Conservation (phyloP, 306 rosid species). For the Arachis hypogaea region DNA sequence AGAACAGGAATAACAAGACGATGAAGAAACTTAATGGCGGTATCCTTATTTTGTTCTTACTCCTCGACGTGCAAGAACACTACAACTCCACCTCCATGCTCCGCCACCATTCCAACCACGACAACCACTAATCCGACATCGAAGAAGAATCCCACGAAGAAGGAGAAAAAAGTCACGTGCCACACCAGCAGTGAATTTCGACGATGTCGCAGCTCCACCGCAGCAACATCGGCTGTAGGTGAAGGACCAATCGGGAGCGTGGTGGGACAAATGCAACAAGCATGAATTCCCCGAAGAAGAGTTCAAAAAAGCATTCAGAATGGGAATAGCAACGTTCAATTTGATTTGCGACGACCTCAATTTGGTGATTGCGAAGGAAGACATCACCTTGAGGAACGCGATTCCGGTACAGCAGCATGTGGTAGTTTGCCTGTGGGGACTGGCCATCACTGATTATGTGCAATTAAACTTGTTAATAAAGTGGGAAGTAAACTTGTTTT, state of each 20-base stretch:
- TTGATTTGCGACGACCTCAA: conserved; percentile 76
- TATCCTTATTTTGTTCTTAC: conserved; percentile 45
- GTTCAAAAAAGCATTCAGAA: conserved; percentile 71
- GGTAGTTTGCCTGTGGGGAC: conserved; percentile 81
- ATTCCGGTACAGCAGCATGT: conserved; percentile 83
- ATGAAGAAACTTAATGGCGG: conserved; percentile 53
- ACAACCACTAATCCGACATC: conserved; percentile 47
- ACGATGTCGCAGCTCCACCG: conserved; percentile 7
- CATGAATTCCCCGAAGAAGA: conserved; percentile 79
- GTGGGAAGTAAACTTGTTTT: too few relatives aligned
- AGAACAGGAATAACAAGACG: conserved; percentile 29
- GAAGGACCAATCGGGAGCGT: conserved; percentile 80
- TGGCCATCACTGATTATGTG: conserved; percentile 69
- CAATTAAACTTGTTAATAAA: too few relatives aligned
- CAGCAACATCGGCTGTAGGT: conserved; percentile 80
- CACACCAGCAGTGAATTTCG: background rate
- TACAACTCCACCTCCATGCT: too few relatives aligned
- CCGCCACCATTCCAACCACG: conserved; percentile 31
- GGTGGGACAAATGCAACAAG: conserved; percentile 87
- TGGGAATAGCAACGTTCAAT: conserved; percentile 72
- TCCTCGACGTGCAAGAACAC: background rate
- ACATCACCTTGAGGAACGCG: conserved; percentile 66
- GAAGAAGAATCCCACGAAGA: conserved; percentile 61
- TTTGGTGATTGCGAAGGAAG: conserved; percentile 72
- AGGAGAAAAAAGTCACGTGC: conserved; percentile 57